Conservation (phyloP, 768 basidiomycete species). For the Coprinellus micaceus region DNA sequence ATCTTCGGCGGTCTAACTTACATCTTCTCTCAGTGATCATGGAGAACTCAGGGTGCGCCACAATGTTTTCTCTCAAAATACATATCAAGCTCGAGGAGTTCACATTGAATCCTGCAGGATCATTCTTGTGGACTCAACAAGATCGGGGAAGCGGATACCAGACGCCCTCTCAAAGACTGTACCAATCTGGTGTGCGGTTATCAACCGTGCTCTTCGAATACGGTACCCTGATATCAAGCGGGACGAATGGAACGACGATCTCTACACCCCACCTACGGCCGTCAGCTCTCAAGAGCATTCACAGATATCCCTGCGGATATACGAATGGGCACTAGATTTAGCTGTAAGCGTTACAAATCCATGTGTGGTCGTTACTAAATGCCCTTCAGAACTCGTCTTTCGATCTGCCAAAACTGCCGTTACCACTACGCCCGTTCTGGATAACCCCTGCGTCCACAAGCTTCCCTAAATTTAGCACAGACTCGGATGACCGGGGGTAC, state of each 20-base stretch:
- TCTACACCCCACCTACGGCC: constrained; percentile 68
- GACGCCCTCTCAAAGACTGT: constrained; percentile 92
- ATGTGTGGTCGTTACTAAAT: no score
- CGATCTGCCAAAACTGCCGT: constrained; percentile 50
- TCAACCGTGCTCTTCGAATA: constrained; percentile 54
- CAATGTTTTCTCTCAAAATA: background rate
- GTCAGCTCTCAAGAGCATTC: constrained; percentile 75
- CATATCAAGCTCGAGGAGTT: no score
- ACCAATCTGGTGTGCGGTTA: constrained; percentile 90
- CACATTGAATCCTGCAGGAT: no score
- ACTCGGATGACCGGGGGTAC: constrained; percentile 30
- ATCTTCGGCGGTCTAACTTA: constrained; percentile 78
- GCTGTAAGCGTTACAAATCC: no score
- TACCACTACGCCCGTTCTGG: constrained; percentile 84
- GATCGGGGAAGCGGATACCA: constrained; percentile 90
- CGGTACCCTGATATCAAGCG: background rate
- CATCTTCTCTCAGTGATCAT: constrained; percentile 62
- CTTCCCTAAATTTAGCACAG: constrained; percentile 33
- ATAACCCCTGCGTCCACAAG: constrained; percentile 66
- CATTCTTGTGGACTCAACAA: constrained; percentile 87
- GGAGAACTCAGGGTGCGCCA: constrained; percentile 55
- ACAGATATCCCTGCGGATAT: constrained; percentile 67
- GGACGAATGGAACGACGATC: constrained; percentile 47
- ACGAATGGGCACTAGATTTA: constrained; percentile 66
- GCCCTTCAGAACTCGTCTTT: constrained; percentile 75